A percentile compares a stretch with the other conserved stretches of the same genome.
Evolutionary conservation across 2,329 filamentous ascomycete genomes (phyloP).

Genomic region (Xylaria sp.): DNA sequence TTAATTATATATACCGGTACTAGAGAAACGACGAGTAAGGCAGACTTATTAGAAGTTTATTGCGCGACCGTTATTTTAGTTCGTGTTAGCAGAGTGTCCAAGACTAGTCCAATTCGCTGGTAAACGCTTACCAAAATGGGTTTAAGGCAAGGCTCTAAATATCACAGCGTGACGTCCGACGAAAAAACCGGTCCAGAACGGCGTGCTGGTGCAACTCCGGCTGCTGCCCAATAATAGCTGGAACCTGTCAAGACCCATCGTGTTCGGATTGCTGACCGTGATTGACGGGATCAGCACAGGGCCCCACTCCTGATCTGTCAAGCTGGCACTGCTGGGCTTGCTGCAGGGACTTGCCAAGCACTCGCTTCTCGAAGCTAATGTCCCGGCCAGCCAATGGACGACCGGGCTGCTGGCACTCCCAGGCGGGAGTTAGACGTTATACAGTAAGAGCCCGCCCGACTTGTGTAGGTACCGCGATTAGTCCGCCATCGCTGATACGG

Average conservation of each 20-base stretch:
- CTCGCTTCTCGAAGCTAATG: neutral
- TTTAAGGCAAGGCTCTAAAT: too few relatives aligned
- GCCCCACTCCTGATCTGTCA: constrained; percentile 30
- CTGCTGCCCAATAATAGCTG: neutral
- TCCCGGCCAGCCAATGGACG: constrained; percentile 26
- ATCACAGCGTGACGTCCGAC: too few relatives aligned
- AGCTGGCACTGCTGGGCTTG: neutral
- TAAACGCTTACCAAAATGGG: too few relatives aligned
- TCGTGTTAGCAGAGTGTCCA: too few relatives aligned
- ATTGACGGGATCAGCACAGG: constrained; percentile 29
- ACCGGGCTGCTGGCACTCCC: constrained; percentile 12
- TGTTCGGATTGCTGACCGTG: constrained; percentile 33
- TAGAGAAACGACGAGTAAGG: too few relatives aligned
- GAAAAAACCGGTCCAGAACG: too few relatives aligned
- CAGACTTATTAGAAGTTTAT: too few relatives aligned
- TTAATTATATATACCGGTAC: too few relatives aligned
- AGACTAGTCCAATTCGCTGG: too few relatives aligned
- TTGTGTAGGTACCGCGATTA: constrained; percentile 3
- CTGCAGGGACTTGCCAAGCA: constrained; percentile 31
- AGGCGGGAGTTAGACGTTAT: neutral
- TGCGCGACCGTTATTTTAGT: too few relatives aligned
- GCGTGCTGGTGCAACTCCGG: neutral
- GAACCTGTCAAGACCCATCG: constrained; percentile 16
- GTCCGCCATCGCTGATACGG: constrained; percentile 16
- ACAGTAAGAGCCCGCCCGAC: constrained; percentile 2